These are phyloP conservation scores for Tricholoma hemisulphureum DNA, from an alignment of 768 basidiomycete genomes.

Conservation along the genomic window DNA sequence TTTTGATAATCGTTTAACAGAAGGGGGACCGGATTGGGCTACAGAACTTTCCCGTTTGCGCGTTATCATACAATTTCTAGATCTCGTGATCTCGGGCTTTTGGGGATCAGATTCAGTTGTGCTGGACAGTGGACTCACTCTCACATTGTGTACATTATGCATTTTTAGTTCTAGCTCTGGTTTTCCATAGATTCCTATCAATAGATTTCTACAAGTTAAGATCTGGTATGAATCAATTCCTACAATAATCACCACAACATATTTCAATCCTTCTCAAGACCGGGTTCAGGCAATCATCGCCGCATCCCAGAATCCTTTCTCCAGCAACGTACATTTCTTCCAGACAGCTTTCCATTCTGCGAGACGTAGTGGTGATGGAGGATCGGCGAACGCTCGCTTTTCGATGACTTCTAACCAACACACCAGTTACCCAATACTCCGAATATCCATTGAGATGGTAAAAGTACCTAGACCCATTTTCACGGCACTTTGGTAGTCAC, in stretches of 20 bases:
- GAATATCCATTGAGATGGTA: not conserved
- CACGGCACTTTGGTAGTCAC: constrained; percentile 71
- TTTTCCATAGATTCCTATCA: no score
- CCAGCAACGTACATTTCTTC: constrained; percentile 72
- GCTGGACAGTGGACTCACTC: not conserved
- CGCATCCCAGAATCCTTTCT: constrained; percentile 86
- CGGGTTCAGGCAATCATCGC: constrained; percentile 32
- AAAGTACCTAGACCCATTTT: constrained; percentile 64
- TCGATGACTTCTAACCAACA: constrained; percentile 67
- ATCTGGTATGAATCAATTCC: no score
- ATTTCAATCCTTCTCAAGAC: not conserved
- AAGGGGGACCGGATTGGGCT: not conserved
- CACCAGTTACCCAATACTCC: not conserved
- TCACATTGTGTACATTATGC: not conserved
- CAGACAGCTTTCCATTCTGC: constrained; percentile 71
- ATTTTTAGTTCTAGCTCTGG: no score
- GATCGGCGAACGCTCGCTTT: constrained; percentile 51
- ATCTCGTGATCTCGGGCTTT: not conserved
- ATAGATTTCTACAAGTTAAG: no score
- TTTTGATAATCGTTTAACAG: not conserved
- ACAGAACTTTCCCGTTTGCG: not conserved
- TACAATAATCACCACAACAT: no score
- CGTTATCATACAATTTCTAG: not conserved
- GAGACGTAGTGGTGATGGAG: constrained; percentile 59
- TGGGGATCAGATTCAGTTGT: not conserved